Percentiles rank a stretch among this genome's conserved stretches.
Evolutionary conservation across 2,329 filamentous ascomycete genomes (phyloP).

Genomic region (Verticillium tricorpus): DNA sequence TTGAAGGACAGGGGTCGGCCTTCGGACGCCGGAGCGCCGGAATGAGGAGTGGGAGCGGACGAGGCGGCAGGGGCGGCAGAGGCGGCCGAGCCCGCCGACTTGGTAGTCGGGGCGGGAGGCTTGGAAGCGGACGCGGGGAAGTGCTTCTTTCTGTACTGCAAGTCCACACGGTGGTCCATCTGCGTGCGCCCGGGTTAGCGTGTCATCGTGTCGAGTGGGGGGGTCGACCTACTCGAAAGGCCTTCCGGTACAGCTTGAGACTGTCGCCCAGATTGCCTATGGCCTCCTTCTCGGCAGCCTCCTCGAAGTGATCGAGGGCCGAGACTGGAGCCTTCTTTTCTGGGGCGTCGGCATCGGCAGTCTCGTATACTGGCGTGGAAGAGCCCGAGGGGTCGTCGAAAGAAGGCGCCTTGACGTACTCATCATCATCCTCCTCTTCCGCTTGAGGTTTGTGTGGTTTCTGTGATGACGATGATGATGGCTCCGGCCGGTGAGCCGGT

Average conservation of each 20-base stretch:
- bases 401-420: slow-evolving; percentile 23
- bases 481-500: slow-evolving; percentile 15
- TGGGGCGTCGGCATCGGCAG: slow-evolving; percentile 12
- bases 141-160: slow-evolving; percentile 85
- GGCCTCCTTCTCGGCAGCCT: slow-evolving; percentile 81
- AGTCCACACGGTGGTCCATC: slow-evolving; percentile 82
- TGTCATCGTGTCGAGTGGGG: neutral
- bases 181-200: slow-evolving; percentile 27
- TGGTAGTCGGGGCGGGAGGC: slow-evolving; percentile 20
- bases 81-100: slow-evolving; percentile 15
- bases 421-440: slow-evolving; percentile 31
- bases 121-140: slow-evolving; percentile 64
- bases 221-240: slow-evolving; percentile 65
- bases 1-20: slow-evolving; percentile 50
- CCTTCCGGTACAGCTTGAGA: slow-evolving; percentile 79
- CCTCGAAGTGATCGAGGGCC: slow-evolving; percentile 89
- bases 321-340: slow-evolving; percentile 54
- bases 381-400: slow-evolving; percentile 25
- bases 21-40: slow-evolving; percentile 44
- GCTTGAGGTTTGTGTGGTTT: slow-evolving; percentile 16
- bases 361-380: neutral
- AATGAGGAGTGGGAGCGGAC: slow-evolving; percentile 21
- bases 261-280: slow-evolving; percentile 87
- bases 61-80: slow-evolving; percentile 18
- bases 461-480: slow-evolving; percentile 14